phyloP scores from a whole-genome alignment of 345 rosid genomes.

The Streptanthus diversifolius region DNA sequence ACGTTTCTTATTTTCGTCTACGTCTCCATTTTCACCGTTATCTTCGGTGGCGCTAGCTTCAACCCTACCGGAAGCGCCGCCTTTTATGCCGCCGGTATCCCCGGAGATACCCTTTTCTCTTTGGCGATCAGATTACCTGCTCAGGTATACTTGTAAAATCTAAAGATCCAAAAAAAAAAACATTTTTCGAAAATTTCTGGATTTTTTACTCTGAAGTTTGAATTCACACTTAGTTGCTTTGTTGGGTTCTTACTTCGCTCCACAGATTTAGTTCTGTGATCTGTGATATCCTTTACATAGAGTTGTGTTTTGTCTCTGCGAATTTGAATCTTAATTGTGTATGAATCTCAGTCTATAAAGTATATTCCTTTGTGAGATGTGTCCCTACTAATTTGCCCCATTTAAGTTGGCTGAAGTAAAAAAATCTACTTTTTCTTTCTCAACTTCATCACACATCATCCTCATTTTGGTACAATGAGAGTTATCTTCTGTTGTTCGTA shows the following conservation, averaged over 20 bases:
- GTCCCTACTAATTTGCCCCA: constrained; percentile 10
- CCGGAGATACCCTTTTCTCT: constrained; percentile 70
- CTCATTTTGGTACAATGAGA: not conserved
- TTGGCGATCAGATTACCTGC: constrained; percentile 92
- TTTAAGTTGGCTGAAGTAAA: not conserved
- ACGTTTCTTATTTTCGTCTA: constrained; percentile 58
- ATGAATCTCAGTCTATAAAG: not conserved
- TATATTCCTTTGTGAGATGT: constrained; percentile 9
- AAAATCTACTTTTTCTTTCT: not conserved
- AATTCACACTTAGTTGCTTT: not conserved
- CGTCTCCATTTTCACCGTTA: constrained; percentile 54
- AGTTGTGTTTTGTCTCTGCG: constrained; percentile 3
- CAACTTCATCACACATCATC: not conserved
- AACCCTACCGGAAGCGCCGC: constrained; percentile 87
- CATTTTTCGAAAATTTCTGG: not conserved
- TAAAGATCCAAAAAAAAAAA: not conserved
- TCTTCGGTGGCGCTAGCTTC: constrained; percentile 88
- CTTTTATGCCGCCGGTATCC: constrained; percentile 78
- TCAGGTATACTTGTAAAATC: constrained; percentile 43
- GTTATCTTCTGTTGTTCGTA: not conserved
- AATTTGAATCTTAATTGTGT: constrained; percentile 1
- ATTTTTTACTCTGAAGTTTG: not conserved
- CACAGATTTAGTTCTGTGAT: constrained; percentile 1
- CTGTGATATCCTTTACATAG: not conserved
- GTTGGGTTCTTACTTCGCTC: not conserved